These are phyloP conservation scores for Teratosphaeriaceae sp. DNA, from an alignment of 2,329 filamentous ascomycete genomes.

Conservation along the genomic window DNA sequence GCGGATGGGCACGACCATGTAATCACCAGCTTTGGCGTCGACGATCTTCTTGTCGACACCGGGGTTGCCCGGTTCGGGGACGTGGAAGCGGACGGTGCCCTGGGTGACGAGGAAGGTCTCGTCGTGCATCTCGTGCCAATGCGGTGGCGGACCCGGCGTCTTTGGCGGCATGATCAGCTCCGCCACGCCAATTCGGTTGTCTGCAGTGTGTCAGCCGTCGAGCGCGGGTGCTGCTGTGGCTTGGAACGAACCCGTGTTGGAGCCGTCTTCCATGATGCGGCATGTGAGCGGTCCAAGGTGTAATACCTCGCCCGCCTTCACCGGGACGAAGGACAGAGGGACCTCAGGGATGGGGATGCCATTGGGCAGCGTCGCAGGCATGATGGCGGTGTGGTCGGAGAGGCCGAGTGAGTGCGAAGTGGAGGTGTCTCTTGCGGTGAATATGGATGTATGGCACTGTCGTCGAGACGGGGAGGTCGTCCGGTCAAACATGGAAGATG, in stretches of 20 bases:
- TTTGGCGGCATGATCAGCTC: conserved; percentile 45
- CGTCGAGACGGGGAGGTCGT: no score
- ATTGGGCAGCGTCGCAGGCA: conserved; percentile 10
- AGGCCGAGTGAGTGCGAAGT: no score
- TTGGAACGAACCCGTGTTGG: conserved; percentile 35
- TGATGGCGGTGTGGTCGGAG: background rate
- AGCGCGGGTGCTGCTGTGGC: background rate
- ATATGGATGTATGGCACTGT: background rate
- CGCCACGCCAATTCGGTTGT: conserved; percentile 44
- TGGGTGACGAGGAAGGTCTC: conserved; percentile 51
- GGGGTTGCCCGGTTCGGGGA: conserved; percentile 27
- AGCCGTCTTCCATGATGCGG: conserved; percentile 47
- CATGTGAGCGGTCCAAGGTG: conserved; percentile 45
- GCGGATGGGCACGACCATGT: conserved; percentile 48
- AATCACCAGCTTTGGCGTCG: conserved; percentile 48
- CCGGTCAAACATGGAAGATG: no score
- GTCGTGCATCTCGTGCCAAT: conserved; percentile 55
- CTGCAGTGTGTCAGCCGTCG: conserved; percentile 15
- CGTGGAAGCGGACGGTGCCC: conserved; percentile 47
- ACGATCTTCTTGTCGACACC: conserved; percentile 33
- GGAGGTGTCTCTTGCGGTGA: background rate
- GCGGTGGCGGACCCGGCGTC: conserved; percentile 42
- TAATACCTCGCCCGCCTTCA: conserved; percentile 43
- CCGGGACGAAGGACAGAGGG: conserved; percentile 44
- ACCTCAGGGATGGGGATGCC: conserved; percentile 33